phyloP scores from a whole-genome alignment of 2,329 filamentous ascomycete genomes.

The Penicillium polonicum region DNA sequence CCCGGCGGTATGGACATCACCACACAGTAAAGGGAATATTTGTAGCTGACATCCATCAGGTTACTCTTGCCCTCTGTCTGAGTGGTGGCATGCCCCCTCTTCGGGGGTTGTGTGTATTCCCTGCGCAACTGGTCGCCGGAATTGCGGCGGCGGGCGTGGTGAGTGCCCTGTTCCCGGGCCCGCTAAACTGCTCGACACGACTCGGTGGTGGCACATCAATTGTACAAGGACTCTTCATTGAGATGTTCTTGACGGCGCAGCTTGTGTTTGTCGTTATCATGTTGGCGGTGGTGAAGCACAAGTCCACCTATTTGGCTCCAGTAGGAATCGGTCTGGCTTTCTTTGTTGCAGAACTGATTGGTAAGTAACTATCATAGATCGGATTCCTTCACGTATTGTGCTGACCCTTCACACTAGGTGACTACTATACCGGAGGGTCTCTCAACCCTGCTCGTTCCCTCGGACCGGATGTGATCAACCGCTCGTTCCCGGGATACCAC shows the following conservation, averaged over 20 bases:
- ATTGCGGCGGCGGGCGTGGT: slow-evolving; percentile 61
- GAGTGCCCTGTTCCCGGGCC: slow-evolving; percentile 58
- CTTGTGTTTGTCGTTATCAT: slow-evolving; percentile 66
- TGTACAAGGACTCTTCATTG: slow-evolving; percentile 63
- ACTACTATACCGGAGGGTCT: slow-evolving; percentile 50
- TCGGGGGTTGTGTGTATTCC: slow-evolving; percentile 54
- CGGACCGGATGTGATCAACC: slow-evolving; percentile 48
- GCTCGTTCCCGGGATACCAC: slow-evolving; percentile 47
- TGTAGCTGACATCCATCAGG: slow-evolving; percentile 28
- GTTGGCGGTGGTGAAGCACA: slow-evolving; percentile 71
- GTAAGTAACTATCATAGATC: slow-evolving; percentile 23
- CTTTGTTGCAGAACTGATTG: slow-evolving; percentile 60
- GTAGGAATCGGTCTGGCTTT: slow-evolving; percentile 70
- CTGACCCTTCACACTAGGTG: slow-evolving; percentile 30
- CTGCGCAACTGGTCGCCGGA: slow-evolving; percentile 58
- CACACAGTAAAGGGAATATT: not conserved
- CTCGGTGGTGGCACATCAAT: slow-evolving; percentile 54
- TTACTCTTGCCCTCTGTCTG: slow-evolving; percentile 61
- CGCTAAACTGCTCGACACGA: slow-evolving; percentile 56
- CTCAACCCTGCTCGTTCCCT: slow-evolving; percentile 52
- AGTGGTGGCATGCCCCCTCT: slow-evolving; percentile 57
- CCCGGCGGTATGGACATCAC: slow-evolving; percentile 41
- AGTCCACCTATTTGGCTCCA: slow-evolving; percentile 68
- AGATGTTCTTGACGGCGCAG: slow-evolving; percentile 64
- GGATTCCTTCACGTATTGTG: not conserved